phyloP scores from a whole-genome alignment of 495 filamentous ascomycete genomes.

The Trichoderma orchidacearum region DNA sequence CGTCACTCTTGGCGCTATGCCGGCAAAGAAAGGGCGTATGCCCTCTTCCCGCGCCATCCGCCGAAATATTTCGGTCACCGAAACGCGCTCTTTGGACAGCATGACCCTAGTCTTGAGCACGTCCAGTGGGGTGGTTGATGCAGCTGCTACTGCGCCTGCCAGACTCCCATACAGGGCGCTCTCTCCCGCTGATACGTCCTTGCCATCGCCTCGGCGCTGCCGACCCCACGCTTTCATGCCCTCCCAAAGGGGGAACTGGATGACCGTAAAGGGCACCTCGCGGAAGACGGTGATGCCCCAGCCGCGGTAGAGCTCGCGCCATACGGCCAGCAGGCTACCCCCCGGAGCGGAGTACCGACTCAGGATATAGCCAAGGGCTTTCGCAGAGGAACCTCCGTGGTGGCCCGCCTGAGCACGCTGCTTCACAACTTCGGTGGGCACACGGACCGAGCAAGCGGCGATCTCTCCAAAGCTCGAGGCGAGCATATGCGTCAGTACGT shows the following conservation, averaged over 20 bases:
- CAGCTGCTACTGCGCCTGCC: constrained; percentile 76
- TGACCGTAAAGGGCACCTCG: constrained; percentile 91
- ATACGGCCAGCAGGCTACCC: constrained; percentile 33
- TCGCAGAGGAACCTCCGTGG: constrained; percentile 41
- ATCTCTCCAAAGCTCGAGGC: constrained; percentile 86
- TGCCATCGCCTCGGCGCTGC: constrained; percentile 26
- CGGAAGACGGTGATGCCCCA: constrained; percentile 84
- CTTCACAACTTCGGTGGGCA: constrained; percentile 95
- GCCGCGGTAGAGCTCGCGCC: constrained; percentile 78
- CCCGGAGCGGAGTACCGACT: constrained; percentile 29
- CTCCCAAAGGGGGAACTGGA: constrained; percentile 98
- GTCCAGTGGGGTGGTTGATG: constrained; percentile 82
- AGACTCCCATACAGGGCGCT: constrained; percentile 77
- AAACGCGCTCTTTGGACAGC: constrained; percentile 53
- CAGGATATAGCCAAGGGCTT: constrained; percentile 57
- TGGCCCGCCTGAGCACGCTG: constrained; percentile 85
- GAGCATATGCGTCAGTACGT: constrained; percentile 47
- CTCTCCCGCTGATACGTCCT: constrained; percentile 54
- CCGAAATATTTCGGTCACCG: constrained; percentile 43
- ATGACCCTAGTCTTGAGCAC: constrained; percentile 96
- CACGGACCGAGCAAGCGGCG: constrained; percentile 80
- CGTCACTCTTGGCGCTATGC: constrained; percentile 74
- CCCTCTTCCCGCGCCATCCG: constrained; percentile 60
- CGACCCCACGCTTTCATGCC: constrained; percentile 54
- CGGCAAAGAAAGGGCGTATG: constrained; percentile 66